Percentiles rank a stretch among this genome's conserved stretches.
Conservation (phyloP, 306 rosid species). For the Vicia faba region DNA sequence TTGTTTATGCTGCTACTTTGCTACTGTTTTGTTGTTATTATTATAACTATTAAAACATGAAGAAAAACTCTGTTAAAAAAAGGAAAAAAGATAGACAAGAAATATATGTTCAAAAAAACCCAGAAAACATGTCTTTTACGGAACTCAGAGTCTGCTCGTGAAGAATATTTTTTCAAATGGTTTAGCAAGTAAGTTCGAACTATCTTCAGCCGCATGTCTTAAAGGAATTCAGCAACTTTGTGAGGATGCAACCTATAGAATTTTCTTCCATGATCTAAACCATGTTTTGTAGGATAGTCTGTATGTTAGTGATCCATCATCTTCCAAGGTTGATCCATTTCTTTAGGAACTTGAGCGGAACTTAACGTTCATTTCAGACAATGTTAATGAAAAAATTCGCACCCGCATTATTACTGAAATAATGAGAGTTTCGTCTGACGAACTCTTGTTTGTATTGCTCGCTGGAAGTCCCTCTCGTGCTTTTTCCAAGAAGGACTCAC, state of each 20-base stretch:
- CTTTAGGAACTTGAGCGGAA: slow-evolving; percentile 76
- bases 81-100: too few relatives aligned
- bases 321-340: slow-evolving; percentile 83
- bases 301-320: slow-evolving; percentile 78
- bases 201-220: slow-evolving; percentile 79
- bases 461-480: slow-evolving; percentile 96
- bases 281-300: slow-evolving; percentile 79
- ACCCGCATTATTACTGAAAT: slow-evolving; percentile 77
- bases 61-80: too few relatives aligned
- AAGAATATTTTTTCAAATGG: slow-evolving; percentile 87
- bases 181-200: slow-evolving; percentile 76
- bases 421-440: slow-evolving; percentile 97
- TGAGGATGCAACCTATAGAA: slow-evolving; percentile 82
- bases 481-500: slow-evolving; percentile 80
- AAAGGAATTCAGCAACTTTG: slow-evolving; percentile 94
- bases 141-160: slow-evolving; percentile 89
- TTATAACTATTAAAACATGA: too few relatives aligned
- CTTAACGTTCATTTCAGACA: slow-evolving; percentile 63
- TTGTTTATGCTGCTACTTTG: too few relatives aligned
- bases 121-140: too few relatives aligned
- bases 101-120: too few relatives aligned
- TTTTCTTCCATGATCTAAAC: slow-evolving; percentile 80
- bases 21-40: too few relatives aligned
- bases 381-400: slow-evolving; percentile 80
- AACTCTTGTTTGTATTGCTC: slow-evolving; percentile 88